Conservation (phyloP, 257 asterid genomes). For the Mitragyna speciosa region DNA sequence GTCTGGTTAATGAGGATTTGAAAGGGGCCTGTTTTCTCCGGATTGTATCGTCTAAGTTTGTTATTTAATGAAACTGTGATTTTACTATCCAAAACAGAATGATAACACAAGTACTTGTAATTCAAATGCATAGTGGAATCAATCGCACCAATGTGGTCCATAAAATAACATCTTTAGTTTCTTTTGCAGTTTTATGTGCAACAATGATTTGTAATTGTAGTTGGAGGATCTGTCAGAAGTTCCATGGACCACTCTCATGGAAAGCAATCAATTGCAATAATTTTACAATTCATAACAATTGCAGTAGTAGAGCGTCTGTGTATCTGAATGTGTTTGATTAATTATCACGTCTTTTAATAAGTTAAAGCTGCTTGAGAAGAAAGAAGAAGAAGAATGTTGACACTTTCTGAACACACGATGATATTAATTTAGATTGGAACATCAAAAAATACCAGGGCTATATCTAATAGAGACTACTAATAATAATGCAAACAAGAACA, state of each 20-base stretch:
- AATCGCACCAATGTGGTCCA: neutral
- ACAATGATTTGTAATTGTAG: neutral
- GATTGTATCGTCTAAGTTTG: no score
- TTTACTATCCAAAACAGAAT: neutral
- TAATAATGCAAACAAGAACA: slow-evolving; percentile 33
- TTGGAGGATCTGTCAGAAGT: slow-evolving; percentile 9
- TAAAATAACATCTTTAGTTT: slow-evolving; percentile 9
- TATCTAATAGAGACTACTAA: slow-evolving; percentile 25
- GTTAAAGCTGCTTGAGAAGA: neutral
- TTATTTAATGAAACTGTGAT: no score
- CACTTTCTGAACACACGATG: slow-evolving; percentile 29
- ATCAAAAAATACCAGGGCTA: slow-evolving; percentile 39
- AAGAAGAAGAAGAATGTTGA: no score
- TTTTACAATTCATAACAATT: neutral
- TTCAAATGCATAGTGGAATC: neutral
- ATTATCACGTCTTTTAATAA: no score
- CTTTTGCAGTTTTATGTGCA: slow-evolving; percentile 14
- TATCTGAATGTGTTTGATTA: no score
- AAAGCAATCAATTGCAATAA: slow-evolving; percentile 2
- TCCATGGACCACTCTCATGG: slow-evolving; percentile 20
- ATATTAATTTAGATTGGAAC: slow-evolving; percentile 38
- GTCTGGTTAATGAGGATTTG: no score
- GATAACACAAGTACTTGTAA: neutral
- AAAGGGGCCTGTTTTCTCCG: no score
- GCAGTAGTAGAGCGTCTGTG: neutral